Base-by-base conservation (phyloP, 2,329 filamentous ascomycete species). In the Xylaria sp. region DNA sequence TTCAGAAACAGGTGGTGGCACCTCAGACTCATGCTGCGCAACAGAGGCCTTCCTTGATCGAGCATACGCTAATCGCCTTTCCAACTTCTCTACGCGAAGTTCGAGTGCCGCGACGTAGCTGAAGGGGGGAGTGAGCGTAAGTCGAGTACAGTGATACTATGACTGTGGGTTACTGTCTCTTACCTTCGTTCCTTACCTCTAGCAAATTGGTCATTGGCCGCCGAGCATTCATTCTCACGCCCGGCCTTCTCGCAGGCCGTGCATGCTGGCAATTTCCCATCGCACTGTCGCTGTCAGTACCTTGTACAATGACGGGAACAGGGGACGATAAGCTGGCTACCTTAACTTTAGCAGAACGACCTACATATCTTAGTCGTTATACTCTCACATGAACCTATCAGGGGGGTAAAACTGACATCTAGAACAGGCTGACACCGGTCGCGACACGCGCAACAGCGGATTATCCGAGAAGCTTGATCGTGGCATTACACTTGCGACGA, bases 91-190 rank as follows among this genome's bases (percentile, higher is more conserved):
- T 62, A 96, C 88, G 53, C 90, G 87, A 16, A 92, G 85, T 71
- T 97, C 93, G n/a, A 99, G 81, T 0, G 93, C 95, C 7, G 93
- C 91, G 41, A 97, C 92, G 79, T 97, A 99, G 73, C 86, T 89
- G 52, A 13, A 26, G 17, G 24, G 13, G 7, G 4, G 17, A 24
- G 13, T 7, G 4, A 6, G 26, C 47, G 40, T 48, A 19, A 48
- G 47, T 48, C 45, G 52, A 56, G 38, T 17, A 40, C 19, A 29
- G 39, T 46, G 59, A 50, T 24, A 18, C 19, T 8, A 21, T 22
- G 39, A 18, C 19, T 8, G 22, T 22, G 39, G 22, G 19, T 9
- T 26, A 18, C 48, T 6, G 13, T 13, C 26, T 64, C 74, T 53
- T 63, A 86, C 86, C 92, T 97, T 66, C 93, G 82, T 70, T 97